phyloP scores from a whole-genome alignment of 2,329 filamentous ascomycete species.

The Colletotrichum sp. region DNA sequence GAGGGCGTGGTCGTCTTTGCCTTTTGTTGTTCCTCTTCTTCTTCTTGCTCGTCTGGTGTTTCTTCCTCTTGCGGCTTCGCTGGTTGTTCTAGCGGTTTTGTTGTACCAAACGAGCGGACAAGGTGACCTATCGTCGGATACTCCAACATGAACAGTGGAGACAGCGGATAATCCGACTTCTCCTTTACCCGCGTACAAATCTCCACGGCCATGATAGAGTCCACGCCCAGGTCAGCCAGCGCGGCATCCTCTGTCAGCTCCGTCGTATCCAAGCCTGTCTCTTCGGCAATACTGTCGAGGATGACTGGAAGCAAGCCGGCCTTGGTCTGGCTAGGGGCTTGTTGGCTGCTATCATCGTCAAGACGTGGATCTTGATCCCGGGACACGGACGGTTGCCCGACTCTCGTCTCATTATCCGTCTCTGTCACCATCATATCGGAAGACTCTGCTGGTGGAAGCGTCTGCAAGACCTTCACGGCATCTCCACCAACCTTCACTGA shows the following conservation, averaged over 20 bases:
- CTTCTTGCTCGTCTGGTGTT: not conserved
- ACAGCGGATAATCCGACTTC: not conserved
- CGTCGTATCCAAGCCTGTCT: not conserved
- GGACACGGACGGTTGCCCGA: not conserved
- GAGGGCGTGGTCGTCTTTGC: not conserved
- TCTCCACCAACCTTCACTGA: not conserved
- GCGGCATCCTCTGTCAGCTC: not conserved
- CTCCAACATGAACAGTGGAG: not conserved
- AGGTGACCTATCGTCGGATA: not conserved
- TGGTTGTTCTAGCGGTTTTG: not conserved
- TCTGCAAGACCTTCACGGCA: not conserved
- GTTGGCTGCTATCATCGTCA: not conserved
- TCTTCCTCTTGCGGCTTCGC: not conserved
- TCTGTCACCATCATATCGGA: not conserved
- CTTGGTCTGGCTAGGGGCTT: not conserved
- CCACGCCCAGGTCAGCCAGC: not conserved
- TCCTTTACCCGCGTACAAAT: not conserved
- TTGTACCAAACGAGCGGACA: not conserved
- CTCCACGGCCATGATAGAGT: not conserved
- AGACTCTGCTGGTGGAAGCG: fast-evolving
- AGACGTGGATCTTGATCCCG: not conserved
- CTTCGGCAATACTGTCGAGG: not conserved
- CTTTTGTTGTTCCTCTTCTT: not conserved
- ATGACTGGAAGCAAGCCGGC: not conserved
- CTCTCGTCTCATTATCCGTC: not conserved